A percentile compares a stretch with the other conserved stretches of the same genome.
phyloP scores from a whole-genome alignment of 768 basidiomycete genomes.

The Suillus plorans region DNA sequence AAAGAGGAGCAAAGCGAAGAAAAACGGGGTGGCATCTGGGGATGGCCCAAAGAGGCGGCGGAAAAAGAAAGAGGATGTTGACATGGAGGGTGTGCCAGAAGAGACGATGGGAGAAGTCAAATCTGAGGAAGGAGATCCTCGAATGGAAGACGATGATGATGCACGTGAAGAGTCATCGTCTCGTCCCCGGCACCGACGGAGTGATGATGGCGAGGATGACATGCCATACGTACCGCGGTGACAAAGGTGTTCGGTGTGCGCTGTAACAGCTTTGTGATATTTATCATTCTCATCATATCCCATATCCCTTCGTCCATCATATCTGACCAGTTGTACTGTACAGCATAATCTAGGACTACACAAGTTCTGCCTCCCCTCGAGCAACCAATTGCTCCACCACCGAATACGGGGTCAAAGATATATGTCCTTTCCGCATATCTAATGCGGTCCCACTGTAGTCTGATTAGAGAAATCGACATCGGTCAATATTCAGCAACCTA shows the following conservation, averaged over 20 bases:
- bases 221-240: conserved; percentile 42
- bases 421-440: conserved; percentile 78
- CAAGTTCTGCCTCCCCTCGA: conserved; percentile 74
- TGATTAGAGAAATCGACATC: background rate
- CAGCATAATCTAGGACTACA: conserved; percentile 37
- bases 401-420: conserved; percentile 75
- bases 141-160: conserved; percentile 44
- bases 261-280: background rate
- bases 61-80: conserved; percentile 46
- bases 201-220: conserved; percentile 32
- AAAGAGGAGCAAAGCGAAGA: conserved; percentile 59
- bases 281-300: conserved; percentile 1
- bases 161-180: conserved; percentile 37
- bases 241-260: conserved; percentile 7
- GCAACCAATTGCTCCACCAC: conserved; percentile 73
- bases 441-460: conserved; percentile 61
- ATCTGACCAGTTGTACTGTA: conserved; percentile 7
- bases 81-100: conserved; percentile 33
- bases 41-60: conserved; percentile 46
- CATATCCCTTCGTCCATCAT: background rate
- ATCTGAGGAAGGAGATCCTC: conserved; percentile 36
- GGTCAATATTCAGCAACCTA: conserved; percentile 33
- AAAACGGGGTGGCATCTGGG: conserved; percentile 37
- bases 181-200: conserved; percentile 43
- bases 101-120: conserved; percentile 37